phyloP scores from a whole-genome alignment of 2,329 filamentous ascomycete species.

The Incumbomyces lentus region DNA sequence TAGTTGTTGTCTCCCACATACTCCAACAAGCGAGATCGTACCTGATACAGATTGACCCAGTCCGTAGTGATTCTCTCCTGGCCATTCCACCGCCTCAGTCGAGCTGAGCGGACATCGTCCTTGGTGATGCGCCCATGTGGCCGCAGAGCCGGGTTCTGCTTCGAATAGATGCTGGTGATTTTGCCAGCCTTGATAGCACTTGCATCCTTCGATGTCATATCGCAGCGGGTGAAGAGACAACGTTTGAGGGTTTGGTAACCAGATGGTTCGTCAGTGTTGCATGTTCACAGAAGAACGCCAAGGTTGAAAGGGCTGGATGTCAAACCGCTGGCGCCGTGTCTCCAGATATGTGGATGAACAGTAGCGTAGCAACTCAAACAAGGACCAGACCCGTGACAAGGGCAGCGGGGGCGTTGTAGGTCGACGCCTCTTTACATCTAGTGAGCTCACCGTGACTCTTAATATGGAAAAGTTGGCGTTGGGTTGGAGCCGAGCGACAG shows the following conservation, averaged over 20 bases:
- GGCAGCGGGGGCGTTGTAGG: too few relatives aligned
- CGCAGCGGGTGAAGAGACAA: not conserved
- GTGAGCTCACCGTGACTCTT: too few relatives aligned
- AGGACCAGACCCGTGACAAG: too few relatives aligned
- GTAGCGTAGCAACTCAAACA: too few relatives aligned
- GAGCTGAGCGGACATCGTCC: conserved; percentile 19
- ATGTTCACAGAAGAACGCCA: not conserved
- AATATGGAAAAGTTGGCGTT: not conserved
- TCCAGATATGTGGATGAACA: too few relatives aligned
- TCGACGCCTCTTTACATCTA: too few relatives aligned
- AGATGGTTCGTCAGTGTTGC: not conserved
- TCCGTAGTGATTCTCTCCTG: conserved; percentile 18
- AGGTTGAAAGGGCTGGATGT: too few relatives aligned
- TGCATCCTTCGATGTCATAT: conserved; percentile 1
- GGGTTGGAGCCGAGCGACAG: not conserved
- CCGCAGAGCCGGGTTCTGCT: conserved; percentile 11
- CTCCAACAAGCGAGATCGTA: conserved; percentile 6
- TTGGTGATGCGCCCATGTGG: conserved; percentile 17
- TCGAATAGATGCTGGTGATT: conserved; percentile 1
- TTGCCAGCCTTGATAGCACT: not conserved
- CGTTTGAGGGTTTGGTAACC: too few relatives aligned
- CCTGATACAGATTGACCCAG: conserved; percentile 20
- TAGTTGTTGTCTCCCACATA: not conserved
- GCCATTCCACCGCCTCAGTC: conserved; percentile 22
- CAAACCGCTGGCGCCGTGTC: too few relatives aligned